Evolutionary conservation across 495 filamentous ascomycete species (phyloP).

Genomic region (Trichoderma asperelloides): DNA sequence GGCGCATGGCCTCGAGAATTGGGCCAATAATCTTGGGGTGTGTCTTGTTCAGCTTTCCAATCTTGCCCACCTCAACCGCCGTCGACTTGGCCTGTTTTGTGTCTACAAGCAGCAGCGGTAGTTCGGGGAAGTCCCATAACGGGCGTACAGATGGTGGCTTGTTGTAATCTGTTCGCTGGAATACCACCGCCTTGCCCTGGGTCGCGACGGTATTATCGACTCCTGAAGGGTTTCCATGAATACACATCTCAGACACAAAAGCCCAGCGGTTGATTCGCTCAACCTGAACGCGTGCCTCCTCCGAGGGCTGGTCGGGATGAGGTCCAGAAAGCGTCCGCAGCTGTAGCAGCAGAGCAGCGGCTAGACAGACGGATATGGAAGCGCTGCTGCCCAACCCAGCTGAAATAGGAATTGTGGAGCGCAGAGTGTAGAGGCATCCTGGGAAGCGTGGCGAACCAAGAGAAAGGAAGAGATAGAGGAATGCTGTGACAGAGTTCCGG

Average conservation of each 20-base stretch:
- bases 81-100: slow-evolving; percentile 79
- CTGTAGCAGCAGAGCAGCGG: slow-evolving; percentile 77
- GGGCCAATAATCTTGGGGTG: slow-evolving; percentile 65
- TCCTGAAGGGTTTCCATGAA: slow-evolving; percentile 91
- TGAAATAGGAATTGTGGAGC: slow-evolving; percentile 88
- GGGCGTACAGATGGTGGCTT: slow-evolving; percentile 71
- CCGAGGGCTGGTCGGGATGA: slow-evolving; percentile 74
- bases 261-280: slow-evolving; percentile 97
- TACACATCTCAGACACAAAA: slow-evolving; percentile 92
- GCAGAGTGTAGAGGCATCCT: slow-evolving; percentile 79
- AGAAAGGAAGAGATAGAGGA: slow-evolving; percentile 88
- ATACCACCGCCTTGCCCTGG: slow-evolving; percentile 86
- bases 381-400: slow-evolving; percentile 90
- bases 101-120: slow-evolving; percentile 83
- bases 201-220: slow-evolving; percentile 97
- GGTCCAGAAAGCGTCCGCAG: slow-evolving; percentile 79
- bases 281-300: slow-evolving; percentile 74
- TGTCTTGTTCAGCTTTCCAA: slow-evolving; percentile 55
- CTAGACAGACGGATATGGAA: slow-evolving; percentile 84
- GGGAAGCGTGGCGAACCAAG: slow-evolving; percentile 69
- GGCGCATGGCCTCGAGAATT: slow-evolving; percentile 75
- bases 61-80: slow-evolving; percentile 74
- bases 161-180: slow-evolving; percentile 67
- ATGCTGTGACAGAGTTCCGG: slow-evolving; percentile 66
- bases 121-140: slow-evolving; percentile 75